phyloP scores from a whole-genome alignment of 768 basidiomycete genomes.

The Rubroboletus pulcherrimus region DNA sequence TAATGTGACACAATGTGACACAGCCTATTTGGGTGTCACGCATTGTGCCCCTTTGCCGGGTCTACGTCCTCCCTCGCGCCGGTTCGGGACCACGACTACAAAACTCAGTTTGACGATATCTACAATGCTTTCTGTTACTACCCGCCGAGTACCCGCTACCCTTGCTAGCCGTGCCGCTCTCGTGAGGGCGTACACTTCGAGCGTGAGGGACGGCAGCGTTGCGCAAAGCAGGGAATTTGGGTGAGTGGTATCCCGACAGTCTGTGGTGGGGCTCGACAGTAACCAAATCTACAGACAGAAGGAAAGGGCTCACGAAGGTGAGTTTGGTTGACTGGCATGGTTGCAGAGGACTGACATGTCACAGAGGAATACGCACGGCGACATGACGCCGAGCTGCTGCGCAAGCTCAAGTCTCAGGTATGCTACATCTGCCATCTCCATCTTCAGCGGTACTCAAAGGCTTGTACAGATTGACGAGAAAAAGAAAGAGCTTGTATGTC shows the following conservation, averaged over 20 bases:
- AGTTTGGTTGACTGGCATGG: conserved; percentile 3
- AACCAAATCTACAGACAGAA: conserved; percentile 49
- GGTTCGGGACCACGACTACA: background rate
- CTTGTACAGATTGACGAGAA: conserved; percentile 28
- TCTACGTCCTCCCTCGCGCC: background rate
- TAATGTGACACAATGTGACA: conserved; percentile 39
- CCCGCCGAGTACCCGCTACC: conserved; percentile 40
- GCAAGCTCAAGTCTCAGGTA: conserved; percentile 58
- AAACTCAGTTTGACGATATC: background rate
- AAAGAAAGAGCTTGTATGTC: conserved; percentile 32
- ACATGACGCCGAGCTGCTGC: conserved; percentile 55
- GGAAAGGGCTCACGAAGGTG: conserved; percentile 69
- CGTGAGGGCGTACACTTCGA: conserved; percentile 35
- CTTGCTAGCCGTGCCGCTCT: conserved; percentile 34
- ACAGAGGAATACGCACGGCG: conserved; percentile 62
- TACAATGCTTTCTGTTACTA: conserved; percentile 23
- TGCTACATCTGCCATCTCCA: conserved; percentile 7
- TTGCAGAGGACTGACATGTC: background rate
- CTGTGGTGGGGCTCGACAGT: background rate
- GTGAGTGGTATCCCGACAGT: conserved; percentile 33
- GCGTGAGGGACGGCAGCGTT: conserved; percentile 50
- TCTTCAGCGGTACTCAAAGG: background rate
- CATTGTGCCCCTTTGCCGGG: background rate
- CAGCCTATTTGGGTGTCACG: conserved; percentile 23
- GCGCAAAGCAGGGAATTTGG: conserved; percentile 62